These are phyloP conservation scores for Dalbergia oliveri DNA, from an alignment of 306 rosid genomes.

Conservation along the genomic window DNA sequence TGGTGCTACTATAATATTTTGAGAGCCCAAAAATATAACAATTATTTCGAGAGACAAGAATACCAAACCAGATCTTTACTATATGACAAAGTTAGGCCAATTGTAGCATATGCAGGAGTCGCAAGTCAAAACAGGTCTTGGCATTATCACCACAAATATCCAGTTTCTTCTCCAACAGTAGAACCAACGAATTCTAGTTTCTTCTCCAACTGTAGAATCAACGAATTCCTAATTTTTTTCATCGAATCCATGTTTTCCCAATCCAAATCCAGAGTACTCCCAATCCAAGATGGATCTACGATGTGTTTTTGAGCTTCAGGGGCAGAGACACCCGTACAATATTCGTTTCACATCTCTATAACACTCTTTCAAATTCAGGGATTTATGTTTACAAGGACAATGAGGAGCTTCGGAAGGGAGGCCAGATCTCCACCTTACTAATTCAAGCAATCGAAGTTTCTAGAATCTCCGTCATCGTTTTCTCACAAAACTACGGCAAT, in stretches of 20 bases:
- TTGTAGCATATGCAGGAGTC: too few relatives aligned
- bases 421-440: neutral
- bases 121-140: too few relatives aligned
- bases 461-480: neutral
- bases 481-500: neutral
- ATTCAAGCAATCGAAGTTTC: neutral
- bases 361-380: constrained; percentile 7
- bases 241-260: neutral
- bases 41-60: too few relatives aligned
- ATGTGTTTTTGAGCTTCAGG: constrained; percentile 38
- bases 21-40: too few relatives aligned
- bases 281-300: neutral
- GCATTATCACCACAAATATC: too few relatives aligned
- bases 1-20: too few relatives aligned
- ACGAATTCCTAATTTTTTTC: too few relatives aligned
- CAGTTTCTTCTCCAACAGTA: too few relatives aligned
- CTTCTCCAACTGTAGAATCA: too few relatives aligned
- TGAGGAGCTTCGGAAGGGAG: neutral
- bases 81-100: too few relatives aligned
- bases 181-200: too few relatives aligned
- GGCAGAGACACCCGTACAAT: neutral
- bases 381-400: constrained; percentile 15
- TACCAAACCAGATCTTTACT: too few relatives aligned
- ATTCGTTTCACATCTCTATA: neutral
- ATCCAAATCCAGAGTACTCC: neutral